Base-by-base conservation (phyloP, 164 flowering plant genomes). In the Cinnamomum chago region DNA sequence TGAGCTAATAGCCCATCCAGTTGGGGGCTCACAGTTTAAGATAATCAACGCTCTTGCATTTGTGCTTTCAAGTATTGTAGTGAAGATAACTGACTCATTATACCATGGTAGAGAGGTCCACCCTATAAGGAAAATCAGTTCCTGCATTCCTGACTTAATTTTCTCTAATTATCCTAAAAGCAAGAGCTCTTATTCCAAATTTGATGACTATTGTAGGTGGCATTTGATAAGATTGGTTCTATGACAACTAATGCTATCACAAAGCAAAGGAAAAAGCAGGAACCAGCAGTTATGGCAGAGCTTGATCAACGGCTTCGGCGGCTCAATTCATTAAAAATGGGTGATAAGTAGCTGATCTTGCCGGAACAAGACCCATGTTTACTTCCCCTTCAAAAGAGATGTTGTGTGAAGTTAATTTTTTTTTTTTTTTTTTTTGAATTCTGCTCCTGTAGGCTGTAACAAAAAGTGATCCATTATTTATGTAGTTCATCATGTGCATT, bases 261-360 rank as follows among this genome's bases (percentile, higher is more conserved):
- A 50, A 95, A 93, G 85, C 94, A 95, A 78, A 86, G 99, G 88
- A 95, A 92, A 70, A 93, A 92, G 81, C 97, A 95, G 76, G 98
- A 95, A 81, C 93, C 99, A 9, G 97, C 94, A 40, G 99, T 95
- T 4, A 89, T 92, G 97, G 92, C 92, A 67, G 98, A 92, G 84
- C 97, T 95, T 62, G 99, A 89, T 79, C 87, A 93, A 75, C 88
- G 97, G 83, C 65, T 89, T 62, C 88, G 87, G 79, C 84, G 95
- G 71, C 79, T 95, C 75, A 92, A 88, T 79, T 88, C 93, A 2
- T 23, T 84, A 18, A 85, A 78, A 64, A 47, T 65, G 76, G 85
- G 84, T 22, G 50, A 58, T 17, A 74, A 74, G 52, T 64, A 27
- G 40, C 62, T 33, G 51, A 15, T 70, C 22, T 70, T 30, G 50